Evolutionary conservation across 805 yeast genomes (phyloP).

Genomic region (Henningerozyma blattae): DNA sequence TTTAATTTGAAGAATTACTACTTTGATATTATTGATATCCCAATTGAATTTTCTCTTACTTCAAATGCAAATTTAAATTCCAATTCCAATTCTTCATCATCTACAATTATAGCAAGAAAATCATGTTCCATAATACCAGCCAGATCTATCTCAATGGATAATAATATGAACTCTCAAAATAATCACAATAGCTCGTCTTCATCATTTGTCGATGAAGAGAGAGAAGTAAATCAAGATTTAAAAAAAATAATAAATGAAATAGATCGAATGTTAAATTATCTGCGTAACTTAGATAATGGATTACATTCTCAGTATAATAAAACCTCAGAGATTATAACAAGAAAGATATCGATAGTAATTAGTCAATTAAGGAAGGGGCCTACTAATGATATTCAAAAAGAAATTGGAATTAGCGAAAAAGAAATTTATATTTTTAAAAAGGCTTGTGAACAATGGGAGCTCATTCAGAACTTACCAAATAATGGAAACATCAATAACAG

Average conservation of each 20-base stretch:
- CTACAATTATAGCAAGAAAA: no score
- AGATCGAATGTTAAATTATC: no score
- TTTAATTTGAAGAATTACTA: not conserved
- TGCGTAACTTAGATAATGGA: not conserved
- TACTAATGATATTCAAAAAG: slow-evolving; percentile 17
- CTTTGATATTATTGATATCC: not conserved
- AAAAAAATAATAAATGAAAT: not conserved
- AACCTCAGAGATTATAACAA: slow-evolving; percentile 5
- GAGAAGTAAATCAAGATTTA: not conserved
- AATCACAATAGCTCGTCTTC: no score
- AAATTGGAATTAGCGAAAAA: slow-evolving; percentile 14
- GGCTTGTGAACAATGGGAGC: slow-evolving; percentile 22
- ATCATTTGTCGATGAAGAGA: not conserved
- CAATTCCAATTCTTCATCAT: no score
- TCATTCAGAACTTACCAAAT: no score
- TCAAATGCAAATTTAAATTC: no score
- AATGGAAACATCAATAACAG: no score
- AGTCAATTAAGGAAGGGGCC: slow-evolving; percentile 10
- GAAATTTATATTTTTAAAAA: slow-evolving; percentile 15
- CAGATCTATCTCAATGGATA: not conserved
- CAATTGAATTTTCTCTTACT: no score
- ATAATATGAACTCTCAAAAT: not conserved
- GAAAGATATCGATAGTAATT: slow-evolving; percentile 12
- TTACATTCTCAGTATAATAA: not conserved
- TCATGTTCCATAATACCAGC: no score